Evolutionary conservation across 2,329 filamentous ascomycete genomes (phyloP), one percentile per base, ranked within the genome.

Genomic region (Eurotiales sp.): DNA sequence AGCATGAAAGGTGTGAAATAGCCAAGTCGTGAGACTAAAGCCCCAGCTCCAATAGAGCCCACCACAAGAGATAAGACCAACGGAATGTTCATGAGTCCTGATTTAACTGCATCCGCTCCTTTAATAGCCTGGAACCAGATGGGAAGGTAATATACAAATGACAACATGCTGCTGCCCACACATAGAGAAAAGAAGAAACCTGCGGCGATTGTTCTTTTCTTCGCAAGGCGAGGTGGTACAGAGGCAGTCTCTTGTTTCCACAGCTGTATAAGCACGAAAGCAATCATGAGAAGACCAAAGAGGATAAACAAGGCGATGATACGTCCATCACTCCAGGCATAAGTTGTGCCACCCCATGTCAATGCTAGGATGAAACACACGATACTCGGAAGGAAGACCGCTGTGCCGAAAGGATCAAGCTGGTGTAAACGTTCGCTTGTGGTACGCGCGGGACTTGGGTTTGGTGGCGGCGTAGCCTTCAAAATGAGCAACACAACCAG

Each of bases 261-360:
- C 47, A 55, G 54, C 53, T 76, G 69, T 51, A 73, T 57, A 0
- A 50, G 54, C 19, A 67, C 48, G 50, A 76, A 73, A 2, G 70
- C 67, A 4, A 73, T 69, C 1, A 72, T 69, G 8, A 79, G 65
- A 6, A 80, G 70, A n/a, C 73, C 72, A 52, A 77, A 77, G 3
- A 81, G 66, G 1, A 77, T 68, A 22, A 81, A 72, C 10, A 80
- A 65, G 0, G 70, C 71, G 44, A 79, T 74, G 48, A 79, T 70
- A 11, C 68, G 71, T 19, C 63, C 65, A 55, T 68, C 70, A 22
- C 58, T 62, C 77, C 77, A 80, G 1, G 68, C 36, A 34, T 75
- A 72, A 27, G 63, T 72, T 12, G 69, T 70, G 3, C 74, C 71
- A 15, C 74, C 74, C 66, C 69, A 74, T 48, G 78, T 71, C 15